Evolutionary conservation across 495 filamentous ascomycete species (phyloP).

Genomic region (Lepraria neglecta): DNA sequence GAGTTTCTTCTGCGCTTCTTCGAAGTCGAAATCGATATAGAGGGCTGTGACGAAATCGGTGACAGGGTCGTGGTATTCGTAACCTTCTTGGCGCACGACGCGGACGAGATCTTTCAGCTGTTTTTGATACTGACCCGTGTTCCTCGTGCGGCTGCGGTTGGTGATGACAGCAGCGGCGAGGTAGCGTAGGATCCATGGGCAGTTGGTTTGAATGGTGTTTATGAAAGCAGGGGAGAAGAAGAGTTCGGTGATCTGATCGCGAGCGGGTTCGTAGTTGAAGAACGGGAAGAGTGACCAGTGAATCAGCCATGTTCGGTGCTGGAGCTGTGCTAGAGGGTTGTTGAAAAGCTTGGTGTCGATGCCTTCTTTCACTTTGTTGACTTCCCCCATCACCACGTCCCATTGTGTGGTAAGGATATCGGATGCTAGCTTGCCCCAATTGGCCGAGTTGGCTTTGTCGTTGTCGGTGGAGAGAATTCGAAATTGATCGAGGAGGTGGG

Average conservation of each 20-base stretch:
- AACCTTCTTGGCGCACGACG: slow-evolving; percentile 89
- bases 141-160: slow-evolving; percentile 76
- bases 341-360: slow-evolving; percentile 91
- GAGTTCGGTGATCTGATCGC: slow-evolving; percentile 84
- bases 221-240: slow-evolving; percentile 96
- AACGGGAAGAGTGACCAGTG: slow-evolving; percentile 99
- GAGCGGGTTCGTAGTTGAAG: slow-evolving; percentile 92
- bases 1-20: slow-evolving; percentile 92
- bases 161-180: slow-evolving; percentile 93
- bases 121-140: slow-evolving; percentile 81
- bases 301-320: slow-evolving; percentile 91
- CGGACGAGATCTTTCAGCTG: slow-evolving; percentile 95
- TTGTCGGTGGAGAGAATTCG: slow-evolving; percentile 95
- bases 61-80: slow-evolving; percentile 94
- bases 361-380: slow-evolving; percentile 84
- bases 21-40: slow-evolving; percentile 97
- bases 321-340: slow-evolving; percentile 88
- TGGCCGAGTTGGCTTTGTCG: slow-evolving; percentile 89
- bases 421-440: slow-evolving; percentile 91
- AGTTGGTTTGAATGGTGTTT: slow-evolving; percentile 97
- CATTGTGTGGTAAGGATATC: slow-evolving; percentile 91
- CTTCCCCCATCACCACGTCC: slow-evolving; percentile 93
- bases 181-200: slow-evolving; percentile 95
- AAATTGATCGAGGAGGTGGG: slow-evolving; percentile 90
- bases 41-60: slow-evolving; percentile 94